These are phyloP conservation scores for Lenzites betulinus DNA, from an alignment of 768 basidiomycete genomes.

Conservation along the genomic window DNA sequence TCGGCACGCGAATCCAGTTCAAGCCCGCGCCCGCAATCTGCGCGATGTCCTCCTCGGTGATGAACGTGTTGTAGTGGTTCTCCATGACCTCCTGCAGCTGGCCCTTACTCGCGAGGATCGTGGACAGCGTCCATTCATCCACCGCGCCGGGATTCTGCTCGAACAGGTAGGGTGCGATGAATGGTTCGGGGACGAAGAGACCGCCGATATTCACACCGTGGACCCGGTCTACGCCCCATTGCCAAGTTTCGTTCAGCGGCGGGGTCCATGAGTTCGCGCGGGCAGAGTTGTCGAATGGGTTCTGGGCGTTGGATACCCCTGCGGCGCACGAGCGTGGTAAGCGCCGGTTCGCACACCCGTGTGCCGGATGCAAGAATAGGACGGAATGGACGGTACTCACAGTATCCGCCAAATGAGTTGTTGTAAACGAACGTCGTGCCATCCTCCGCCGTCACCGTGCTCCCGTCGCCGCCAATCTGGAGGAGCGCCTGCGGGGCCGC, in stretches of 20 bases:
- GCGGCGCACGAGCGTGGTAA: neutral
- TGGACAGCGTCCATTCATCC: constrained; percentile 71
- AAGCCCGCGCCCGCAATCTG: constrained; percentile 60
- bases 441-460: constrained; percentile 72
- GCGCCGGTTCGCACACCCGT: neutral
- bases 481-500: constrained; percentile 36
- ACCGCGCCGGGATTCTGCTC: constrained; percentile 49
- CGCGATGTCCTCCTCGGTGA: constrained; percentile 43
- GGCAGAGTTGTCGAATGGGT: constrained; percentile 78
- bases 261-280: constrained; percentile 81
- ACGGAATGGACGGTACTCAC: constrained; percentile 53
- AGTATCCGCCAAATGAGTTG: constrained; percentile 84
- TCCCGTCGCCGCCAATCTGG: constrained; percentile 77
- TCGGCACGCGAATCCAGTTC: constrained; percentile 80
- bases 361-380: neutral
- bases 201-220: constrained; percentile 76
- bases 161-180: constrained; percentile 66
- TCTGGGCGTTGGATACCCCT: constrained; percentile 68
- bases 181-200: constrained; percentile 77
- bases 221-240: constrained; percentile 61
- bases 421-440: constrained; percentile 81
- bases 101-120: constrained; percentile 59
- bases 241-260: constrained; percentile 74
- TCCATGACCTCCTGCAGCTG: constrained; percentile 45
- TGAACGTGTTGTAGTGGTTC: constrained; percentile 80